These are phyloP conservation scores for Tetracladium marchalianum DNA, from an alignment of 495 filamentous ascomycete genomes.

Conservation along the genomic window DNA sequence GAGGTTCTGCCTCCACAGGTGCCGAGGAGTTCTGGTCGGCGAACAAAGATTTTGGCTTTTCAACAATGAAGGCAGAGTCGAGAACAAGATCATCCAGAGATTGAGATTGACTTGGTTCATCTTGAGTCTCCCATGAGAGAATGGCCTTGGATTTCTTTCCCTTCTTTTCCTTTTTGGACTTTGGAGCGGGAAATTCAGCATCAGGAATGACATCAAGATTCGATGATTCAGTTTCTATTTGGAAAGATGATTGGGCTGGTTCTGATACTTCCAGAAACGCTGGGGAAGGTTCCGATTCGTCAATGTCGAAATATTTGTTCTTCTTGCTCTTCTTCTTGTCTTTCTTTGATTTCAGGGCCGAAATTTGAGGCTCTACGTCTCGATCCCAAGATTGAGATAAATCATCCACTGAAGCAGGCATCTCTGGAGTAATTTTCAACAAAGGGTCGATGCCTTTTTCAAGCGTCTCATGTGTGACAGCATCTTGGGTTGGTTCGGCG, in stretches of 20 bases:
- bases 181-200: not conserved
- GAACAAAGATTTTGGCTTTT: too few relatives aligned
- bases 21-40: too few relatives aligned
- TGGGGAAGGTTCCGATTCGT: not conserved
- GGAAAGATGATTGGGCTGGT: too few relatives aligned
- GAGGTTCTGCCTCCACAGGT: too few relatives aligned
- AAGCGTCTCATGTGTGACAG: not conserved
- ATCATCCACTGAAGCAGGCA: not conserved
- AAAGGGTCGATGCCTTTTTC: not conserved
- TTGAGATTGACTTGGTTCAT: too few relatives aligned
- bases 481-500: not conserved
- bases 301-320: not conserved
- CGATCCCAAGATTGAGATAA: slow-evolving; percentile 9
- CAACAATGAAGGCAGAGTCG: too few relatives aligned
- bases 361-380: slow-evolving; percentile 1
- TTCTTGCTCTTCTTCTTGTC: slow-evolving; percentile 29
- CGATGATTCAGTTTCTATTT: not conserved
- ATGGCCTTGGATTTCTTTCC: too few relatives aligned
- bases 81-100: too few relatives aligned
- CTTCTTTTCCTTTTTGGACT: slow-evolving; percentile 23
- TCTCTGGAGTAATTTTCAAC: not conserved
- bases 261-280: not conserved
- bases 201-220: not conserved
- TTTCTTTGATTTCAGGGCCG: slow-evolving; percentile 13
- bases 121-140: too few relatives aligned